phyloP scores from a whole-genome alignment of 768 basidiomycete genomes.

The Pulveroboletus sp. region DNA sequence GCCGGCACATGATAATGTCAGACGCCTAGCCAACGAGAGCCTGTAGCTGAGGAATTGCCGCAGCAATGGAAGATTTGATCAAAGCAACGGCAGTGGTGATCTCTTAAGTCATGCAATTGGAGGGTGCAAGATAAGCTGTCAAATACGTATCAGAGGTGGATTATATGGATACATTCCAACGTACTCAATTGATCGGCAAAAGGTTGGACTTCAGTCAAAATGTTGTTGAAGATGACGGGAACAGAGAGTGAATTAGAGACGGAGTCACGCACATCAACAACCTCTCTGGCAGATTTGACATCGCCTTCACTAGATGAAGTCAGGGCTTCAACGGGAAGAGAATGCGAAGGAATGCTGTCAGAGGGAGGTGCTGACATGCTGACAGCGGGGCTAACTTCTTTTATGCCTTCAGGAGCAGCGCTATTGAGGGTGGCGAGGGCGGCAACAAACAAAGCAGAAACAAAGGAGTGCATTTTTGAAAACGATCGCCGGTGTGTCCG shows the following conservation, averaged over 20 bases:
- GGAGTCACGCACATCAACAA: neutral
- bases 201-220: constrained; percentile 15
- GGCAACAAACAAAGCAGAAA: constrained; percentile 22
- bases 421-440: constrained; percentile 28
- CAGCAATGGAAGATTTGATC: constrained; percentile 22
- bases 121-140: constrained; percentile 21
- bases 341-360: too few relatives aligned
- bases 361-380: too few relatives aligned
- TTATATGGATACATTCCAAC: constrained; percentile 2
- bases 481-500: constrained; percentile 30
- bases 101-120: constrained; percentile 21
- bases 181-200: constrained; percentile 23
- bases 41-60: constrained; percentile 21
- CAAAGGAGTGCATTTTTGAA: constrained; percentile 35
- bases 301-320: too few relatives aligned
- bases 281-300: too few relatives aligned
- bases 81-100: constrained; percentile 19
- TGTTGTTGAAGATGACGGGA: constrained; percentile 24
- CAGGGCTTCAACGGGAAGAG: too few relatives aligned
- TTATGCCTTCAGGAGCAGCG: constrained; percentile 18
- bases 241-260: constrained; percentile 10
- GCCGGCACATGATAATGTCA: constrained; percentile 19
- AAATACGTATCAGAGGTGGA: neutral
- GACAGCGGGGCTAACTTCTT: too few relatives aligned
- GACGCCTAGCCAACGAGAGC: constrained; percentile 22